These are phyloP conservation scores for Salinomyces thailandicus DNA, from an alignment of 2,329 filamentous ascomycete genomes.

Conservation along the genomic window DNA sequence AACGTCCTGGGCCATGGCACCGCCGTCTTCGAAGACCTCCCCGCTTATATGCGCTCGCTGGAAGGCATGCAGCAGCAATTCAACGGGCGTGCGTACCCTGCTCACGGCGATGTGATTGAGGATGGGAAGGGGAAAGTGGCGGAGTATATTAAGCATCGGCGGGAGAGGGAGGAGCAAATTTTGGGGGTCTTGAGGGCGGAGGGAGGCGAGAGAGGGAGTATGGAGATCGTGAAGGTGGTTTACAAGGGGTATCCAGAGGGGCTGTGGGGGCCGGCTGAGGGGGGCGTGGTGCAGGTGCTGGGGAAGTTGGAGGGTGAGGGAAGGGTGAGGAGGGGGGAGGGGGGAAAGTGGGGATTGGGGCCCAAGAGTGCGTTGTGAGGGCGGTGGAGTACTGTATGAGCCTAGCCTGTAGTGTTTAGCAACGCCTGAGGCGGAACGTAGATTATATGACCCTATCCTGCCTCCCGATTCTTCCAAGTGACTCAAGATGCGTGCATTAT, in stretches of 20 bases:
- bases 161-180: conserved; percentile 69
- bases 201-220: conserved; percentile 29
- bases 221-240: conserved; percentile 80
- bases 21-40: conserved; percentile 70
- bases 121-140: conserved; percentile 60
- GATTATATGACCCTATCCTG: no score
- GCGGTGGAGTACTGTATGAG: no score
- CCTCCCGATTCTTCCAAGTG: no score
- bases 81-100: conserved; percentile 66
- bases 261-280: conserved; percentile 64
- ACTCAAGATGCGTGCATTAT: no score
- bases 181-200: conserved; percentile 46
- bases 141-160: conserved; percentile 76
- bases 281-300: conserved; percentile 68
- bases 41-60: conserved; percentile 57
- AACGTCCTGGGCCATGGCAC: conserved; percentile 83
- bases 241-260: conserved; percentile 69
- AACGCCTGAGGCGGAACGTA: no score
- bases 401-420: no score
- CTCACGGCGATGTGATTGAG: conserved; percentile 70
- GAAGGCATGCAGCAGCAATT: conserved; percentile 58
- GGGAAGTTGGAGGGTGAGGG: conserved; percentile 68
- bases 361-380: background rate
- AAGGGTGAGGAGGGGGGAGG: conserved; percentile 40
- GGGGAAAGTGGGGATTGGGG: conserved; percentile 8